phyloP scores from a whole-genome alignment of 2,329 filamentous ascomycete species.

The Monilinia fructigena region DNA sequence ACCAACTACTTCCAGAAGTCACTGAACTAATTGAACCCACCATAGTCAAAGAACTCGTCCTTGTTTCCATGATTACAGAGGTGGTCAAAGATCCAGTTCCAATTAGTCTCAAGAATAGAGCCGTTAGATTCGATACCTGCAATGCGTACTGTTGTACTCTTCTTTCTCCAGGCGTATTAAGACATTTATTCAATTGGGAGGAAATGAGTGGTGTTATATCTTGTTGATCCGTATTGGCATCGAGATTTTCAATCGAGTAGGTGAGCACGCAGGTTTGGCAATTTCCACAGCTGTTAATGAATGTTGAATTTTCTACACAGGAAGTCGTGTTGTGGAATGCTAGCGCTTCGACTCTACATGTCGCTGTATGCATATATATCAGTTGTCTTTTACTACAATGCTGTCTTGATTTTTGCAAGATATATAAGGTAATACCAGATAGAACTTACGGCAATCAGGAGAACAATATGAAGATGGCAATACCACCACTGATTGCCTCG shows the following conservation, averaged over 20 bases:
- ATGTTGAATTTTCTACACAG: constrained; percentile 31
- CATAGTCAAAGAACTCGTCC: background rate
- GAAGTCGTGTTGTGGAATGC: constrained; percentile 28
- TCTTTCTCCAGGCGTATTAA: constrained; percentile 22
- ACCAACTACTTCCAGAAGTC: constrained; percentile 12
- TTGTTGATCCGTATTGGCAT: constrained; percentile 10
- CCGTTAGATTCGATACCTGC: constrained; percentile 30
- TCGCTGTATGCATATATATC: constrained; percentile 25
- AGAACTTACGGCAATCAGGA: constrained; percentile 35
- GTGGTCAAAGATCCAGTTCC: background rate
- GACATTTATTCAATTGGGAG: constrained; percentile 30
- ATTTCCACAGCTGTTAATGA: constrained; percentile 32
- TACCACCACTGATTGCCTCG: constrained; percentile 26
- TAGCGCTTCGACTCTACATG: constrained; percentile 29
- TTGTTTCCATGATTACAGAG: constrained; percentile 4
- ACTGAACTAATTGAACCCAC: background rate
- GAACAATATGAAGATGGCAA: constrained; percentile 32
- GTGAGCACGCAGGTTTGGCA: constrained; percentile 33
- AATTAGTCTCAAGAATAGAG: constrained; percentile 17
- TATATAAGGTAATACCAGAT: background rate
- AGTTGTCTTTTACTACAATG: background rate
- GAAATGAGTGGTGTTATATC: constrained; percentile 18
- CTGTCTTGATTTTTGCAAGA: background rate
- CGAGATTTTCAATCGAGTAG: constrained; percentile 30
- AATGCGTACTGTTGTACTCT: constrained; percentile 29